Conservation (phyloP, 148 eudicot genomes). For the Rheum nobile region DNA sequence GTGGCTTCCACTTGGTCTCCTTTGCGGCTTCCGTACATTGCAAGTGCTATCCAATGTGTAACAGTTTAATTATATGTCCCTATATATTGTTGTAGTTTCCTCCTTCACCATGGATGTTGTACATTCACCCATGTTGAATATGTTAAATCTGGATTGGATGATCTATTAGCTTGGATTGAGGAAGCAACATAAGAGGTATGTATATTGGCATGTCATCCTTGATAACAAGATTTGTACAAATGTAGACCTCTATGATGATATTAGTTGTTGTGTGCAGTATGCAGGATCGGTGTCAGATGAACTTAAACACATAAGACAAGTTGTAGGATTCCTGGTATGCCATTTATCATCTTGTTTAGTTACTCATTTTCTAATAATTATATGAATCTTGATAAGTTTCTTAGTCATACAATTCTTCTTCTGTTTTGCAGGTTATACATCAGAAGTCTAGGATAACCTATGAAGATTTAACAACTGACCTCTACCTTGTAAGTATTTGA, state of each 20-base stretch:
- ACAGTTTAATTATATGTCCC: neutral
- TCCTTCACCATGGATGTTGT: slow-evolving; percentile 25
- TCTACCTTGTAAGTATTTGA: slow-evolving; percentile 70
- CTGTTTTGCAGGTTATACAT: slow-evolving; percentile 45
- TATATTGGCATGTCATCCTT: too few species aligned
- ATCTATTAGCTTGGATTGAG: too few species aligned
- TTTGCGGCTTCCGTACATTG: too few species aligned
- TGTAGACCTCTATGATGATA: neutral
- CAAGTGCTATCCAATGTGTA: too few species aligned
- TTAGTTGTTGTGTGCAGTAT: slow-evolving; percentile 32
- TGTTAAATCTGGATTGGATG: too few species aligned
- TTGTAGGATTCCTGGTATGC: slow-evolving; percentile 78
- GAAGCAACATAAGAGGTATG: too few species aligned
- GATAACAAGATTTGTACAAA: too few species aligned
- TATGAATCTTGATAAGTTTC: too few species aligned
- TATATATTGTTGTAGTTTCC: slow-evolving; percentile 38
- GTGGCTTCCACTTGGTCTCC: too few species aligned
- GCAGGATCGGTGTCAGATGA: slow-evolving; percentile 77
- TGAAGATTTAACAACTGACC: slow-evolving; percentile 56
- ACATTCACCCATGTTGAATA: too few species aligned
- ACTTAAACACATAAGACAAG: slow-evolving; percentile 64
- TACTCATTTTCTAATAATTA: too few species aligned
- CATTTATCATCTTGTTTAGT: neutral
- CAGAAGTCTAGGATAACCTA: slow-evolving; percentile 58
- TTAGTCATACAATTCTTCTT: too few species aligned